These are phyloP conservation scores for sweet orange (Citrus sinensis) DNA, from an alignment of 345 rosid genomes.

Conservation along the genomic window DVS_A1.0 CM039168.1:2597501-2598000, in stretches of 20 bases:
- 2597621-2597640: conserved; percentile 24
- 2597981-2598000: conserved; percentile 32
- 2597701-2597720: conserved; percentile 28
- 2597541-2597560: conserved; percentile 33
- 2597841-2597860: conserved; percentile 22
- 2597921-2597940: conserved; percentile 44
- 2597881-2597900: conserved; percentile 41
- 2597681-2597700: conserved; percentile 21
- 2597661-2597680: conserved; percentile 39
- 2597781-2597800: conserved; percentile 43
- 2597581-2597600: conserved; percentile 34
- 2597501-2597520: conserved; percentile 33
- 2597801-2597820: conserved; percentile 48
- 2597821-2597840: conserved; percentile 24
- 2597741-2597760: conserved; percentile 39
- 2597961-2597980: conserved; percentile 26
- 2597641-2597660: conserved; percentile 44
- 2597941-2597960: conserved; percentile 26
- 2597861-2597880: conserved; percentile 19
- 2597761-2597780: conserved; percentile 27
- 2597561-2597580: conserved; percentile 31
- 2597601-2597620: conserved; percentile 50
- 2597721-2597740: conserved; percentile 50
- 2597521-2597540: conserved; percentile 40
- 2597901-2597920: conserved; percentile 39